Evolutionary conservation across 495 filamentous ascomycete genomes (phyloP).

Genomic region (Daldinia bambusicola): DNA sequence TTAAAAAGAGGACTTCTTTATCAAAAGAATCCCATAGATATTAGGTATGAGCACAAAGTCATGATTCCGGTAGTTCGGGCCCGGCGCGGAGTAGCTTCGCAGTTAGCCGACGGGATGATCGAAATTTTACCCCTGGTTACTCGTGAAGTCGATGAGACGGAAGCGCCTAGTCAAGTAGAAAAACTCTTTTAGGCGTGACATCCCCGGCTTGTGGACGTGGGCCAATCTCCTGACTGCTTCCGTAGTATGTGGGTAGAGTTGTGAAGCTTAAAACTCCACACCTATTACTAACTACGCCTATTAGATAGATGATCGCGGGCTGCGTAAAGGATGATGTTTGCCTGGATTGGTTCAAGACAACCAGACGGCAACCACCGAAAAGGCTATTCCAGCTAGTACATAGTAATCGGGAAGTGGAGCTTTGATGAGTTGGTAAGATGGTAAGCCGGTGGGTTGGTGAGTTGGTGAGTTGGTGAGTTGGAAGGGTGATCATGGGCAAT

Average conservation of each 20-base stretch:
- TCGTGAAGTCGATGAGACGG: neutral
- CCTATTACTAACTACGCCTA: neutral
- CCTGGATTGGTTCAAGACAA: slow-evolving; percentile 14
- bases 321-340: slow-evolving; percentile 12
- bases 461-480: slow-evolving; percentile 18
- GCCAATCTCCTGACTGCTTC: slow-evolving; percentile 3
- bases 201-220: slow-evolving; percentile 15
- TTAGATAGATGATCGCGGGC: slow-evolving; percentile 13
- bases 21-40: too few relatives aligned
- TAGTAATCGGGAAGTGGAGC: slow-evolving; percentile 22
- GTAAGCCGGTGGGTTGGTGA: slow-evolving; percentile 7
- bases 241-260: neutral
- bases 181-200: slow-evolving; percentile 6
- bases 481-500: neutral
- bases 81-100: slow-evolving; percentile 18
- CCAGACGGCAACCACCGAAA: neutral
- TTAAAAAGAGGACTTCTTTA: too few relatives aligned
- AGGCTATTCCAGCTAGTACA: neutral
- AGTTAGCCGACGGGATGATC: slow-evolving; percentile 16
- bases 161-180: neutral
- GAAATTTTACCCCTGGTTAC: neutral
- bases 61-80: slow-evolving; percentile 25
- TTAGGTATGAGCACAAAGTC: neutral
- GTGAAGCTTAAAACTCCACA: slow-evolving; percentile 2
- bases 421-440: slow-evolving; percentile 14